Percentiles rank a stretch among this genome's conserved stretches.
These are phyloP conservation scores for Vitis amurensis DNA, from an alignment of 164 flowering plant genomes.

Conservation along the genomic window DNA sequence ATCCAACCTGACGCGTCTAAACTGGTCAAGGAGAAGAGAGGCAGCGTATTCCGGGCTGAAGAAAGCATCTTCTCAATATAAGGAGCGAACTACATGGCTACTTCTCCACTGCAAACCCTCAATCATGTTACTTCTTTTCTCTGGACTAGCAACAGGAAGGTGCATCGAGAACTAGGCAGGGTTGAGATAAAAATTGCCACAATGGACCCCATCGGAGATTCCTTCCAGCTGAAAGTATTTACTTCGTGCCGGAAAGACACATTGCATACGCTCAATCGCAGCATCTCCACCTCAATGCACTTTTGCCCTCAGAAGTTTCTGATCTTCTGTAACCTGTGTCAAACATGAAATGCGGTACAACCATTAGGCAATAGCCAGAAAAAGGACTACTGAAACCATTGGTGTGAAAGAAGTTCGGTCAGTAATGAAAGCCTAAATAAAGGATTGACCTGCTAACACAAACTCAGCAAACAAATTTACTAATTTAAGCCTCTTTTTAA, in stretches of 20 bases:
- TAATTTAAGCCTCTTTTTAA: too few relatives aligned
- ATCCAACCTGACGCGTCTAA: conserved; percentile 17
- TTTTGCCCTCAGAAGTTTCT: conserved; percentile 81
- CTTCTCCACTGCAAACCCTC: conserved; percentile 25
- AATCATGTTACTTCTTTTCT: conserved; percentile 17
- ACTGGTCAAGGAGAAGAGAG: conserved; percentile 24
- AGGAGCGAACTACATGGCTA: conserved; percentile 62
- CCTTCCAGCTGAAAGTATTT: conserved; percentile 72
- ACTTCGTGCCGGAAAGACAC: conserved; percentile 64
- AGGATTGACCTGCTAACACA: too few relatives aligned
- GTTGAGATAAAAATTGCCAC: conserved; percentile 36
- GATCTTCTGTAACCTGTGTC: conserved; percentile 79
- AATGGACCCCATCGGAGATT: conserved; percentile 46
- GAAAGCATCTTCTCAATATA: conserved; percentile 57
- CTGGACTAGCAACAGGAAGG: conserved; percentile 25
- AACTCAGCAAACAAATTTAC: too few relatives aligned
- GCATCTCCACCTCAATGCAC: conserved; percentile 88
- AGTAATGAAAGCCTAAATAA: too few relatives aligned
- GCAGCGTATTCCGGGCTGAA: conserved; percentile 18
- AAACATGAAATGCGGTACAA: conserved; percentile 3
- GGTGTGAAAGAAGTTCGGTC: too few relatives aligned
- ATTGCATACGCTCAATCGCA: conserved; percentile 86
- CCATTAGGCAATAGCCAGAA: neutral
- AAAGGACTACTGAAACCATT: neutral
- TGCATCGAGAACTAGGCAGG: conserved; percentile 27